phyloP scores from a whole-genome alignment of 306 rosid species.

The Aeschynomene evenia region DNA sequence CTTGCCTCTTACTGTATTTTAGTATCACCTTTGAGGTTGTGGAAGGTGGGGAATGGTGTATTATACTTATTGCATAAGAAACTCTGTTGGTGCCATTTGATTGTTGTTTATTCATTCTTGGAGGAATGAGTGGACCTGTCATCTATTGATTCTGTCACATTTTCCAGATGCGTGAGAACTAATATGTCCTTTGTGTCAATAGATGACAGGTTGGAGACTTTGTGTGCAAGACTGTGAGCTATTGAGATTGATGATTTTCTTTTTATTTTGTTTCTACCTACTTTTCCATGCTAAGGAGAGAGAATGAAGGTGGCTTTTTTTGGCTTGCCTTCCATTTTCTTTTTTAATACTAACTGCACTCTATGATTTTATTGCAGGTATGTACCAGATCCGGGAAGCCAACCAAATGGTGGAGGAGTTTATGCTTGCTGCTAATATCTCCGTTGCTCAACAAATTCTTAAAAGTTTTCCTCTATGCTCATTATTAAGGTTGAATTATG shows the following conservation, averaged over 20 bases:
- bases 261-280: too few relatives aligned
- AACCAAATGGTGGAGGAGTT: conserved; percentile 99
- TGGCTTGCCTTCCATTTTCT: too few relatives aligned
- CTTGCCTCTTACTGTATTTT: conserved; percentile 17
- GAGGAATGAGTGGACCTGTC: background rate
- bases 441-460: conserved; percentile 89
- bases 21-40: conserved; percentile 1
- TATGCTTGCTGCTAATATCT: conserved; percentile 98
- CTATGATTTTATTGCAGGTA: conserved; percentile 50
- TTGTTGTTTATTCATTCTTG: conserved; percentile 1
- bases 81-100: conserved; percentile 25
- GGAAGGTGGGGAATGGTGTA: conserved; percentile 11
- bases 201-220: too few relatives aligned
- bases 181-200: background rate
- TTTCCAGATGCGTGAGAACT: conserved; percentile 12
- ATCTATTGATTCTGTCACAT: background rate
- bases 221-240: too few relatives aligned
- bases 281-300: too few relatives aligned
- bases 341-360: too few relatives aligned
- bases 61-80: conserved; percentile 10
- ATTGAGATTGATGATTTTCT: too few relatives aligned
- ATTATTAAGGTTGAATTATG: conserved; percentile 62
- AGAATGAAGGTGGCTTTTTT: too few relatives aligned
- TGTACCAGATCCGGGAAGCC: conserved; percentile 98
- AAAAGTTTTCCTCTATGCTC: conserved; percentile 72